phyloP scores from a whole-genome alignment of 768 basidiomycete genomes.

The Rubroboletus satanas region DNA sequence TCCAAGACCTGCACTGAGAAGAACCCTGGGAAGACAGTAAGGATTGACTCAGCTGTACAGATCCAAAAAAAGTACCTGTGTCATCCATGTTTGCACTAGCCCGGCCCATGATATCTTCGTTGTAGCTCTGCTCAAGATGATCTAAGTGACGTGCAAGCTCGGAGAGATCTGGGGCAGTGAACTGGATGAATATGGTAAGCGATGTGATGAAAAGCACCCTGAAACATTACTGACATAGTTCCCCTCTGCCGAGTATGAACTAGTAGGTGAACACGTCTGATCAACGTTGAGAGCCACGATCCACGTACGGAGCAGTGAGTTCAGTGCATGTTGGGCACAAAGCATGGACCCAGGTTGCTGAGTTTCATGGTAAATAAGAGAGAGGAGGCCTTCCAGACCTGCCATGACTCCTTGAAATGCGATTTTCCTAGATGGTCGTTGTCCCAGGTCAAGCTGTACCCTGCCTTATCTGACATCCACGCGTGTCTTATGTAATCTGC shows the following conservation, averaged over 20 bases:
- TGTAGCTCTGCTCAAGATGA: conserved; percentile 56
- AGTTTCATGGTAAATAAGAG: conserved; percentile 71
- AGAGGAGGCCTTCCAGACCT: conserved; percentile 49
- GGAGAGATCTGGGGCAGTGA: conserved; percentile 75
- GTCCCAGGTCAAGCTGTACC: conserved; percentile 8
- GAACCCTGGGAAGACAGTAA: conserved; percentile 52
- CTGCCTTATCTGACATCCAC: conserved; percentile 25
- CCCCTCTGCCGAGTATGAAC: conserved; percentile 35
- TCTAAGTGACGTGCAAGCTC: conserved; percentile 69
- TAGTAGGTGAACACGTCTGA: conserved; percentile 34
- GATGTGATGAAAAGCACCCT: background rate
- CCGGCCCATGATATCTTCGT: conserved; percentile 40
- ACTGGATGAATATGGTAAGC: conserved; percentile 42
- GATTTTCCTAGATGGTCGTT: conserved; percentile 11
- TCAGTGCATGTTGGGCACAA: conserved; percentile 85
- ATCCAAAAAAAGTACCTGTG: conserved; percentile 49
- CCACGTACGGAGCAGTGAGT: conserved; percentile 65
- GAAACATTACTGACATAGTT: conserved; percentile 41
- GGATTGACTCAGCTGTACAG: background rate
- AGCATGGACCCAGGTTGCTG: conserved; percentile 79
- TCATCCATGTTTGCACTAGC: conserved; percentile 87
- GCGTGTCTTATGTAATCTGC: conserved; percentile 30
- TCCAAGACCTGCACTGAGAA: conserved; percentile 91
- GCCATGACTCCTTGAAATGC: conserved; percentile 42
- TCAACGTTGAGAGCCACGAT: conserved; percentile 35